Percentiles rank a stretch among this genome's conserved stretches.
These are phyloP conservation scores for Boletus hoseneyae DNA, from an alignment of 1,284 basidiomycete species.

Conservation along the genomic window DNA sequence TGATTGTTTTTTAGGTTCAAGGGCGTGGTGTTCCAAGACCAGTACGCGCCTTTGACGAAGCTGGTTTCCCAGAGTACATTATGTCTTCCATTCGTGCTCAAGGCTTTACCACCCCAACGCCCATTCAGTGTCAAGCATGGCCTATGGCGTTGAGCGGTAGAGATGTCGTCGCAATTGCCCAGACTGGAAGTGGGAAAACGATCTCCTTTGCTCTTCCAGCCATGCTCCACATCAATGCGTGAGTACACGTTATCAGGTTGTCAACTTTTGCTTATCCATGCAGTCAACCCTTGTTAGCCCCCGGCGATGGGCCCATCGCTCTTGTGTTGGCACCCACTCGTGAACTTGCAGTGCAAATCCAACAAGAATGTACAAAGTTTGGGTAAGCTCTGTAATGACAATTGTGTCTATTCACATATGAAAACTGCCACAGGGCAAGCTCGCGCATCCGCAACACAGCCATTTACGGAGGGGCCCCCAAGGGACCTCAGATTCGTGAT, in stretches of 20 bases:
- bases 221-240: slow-evolving; percentile 99
- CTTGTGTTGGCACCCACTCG: slow-evolving; percentile 96
- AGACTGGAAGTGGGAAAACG: slow-evolving; percentile 96
- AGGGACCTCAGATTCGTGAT: slow-evolving; percentile 97
- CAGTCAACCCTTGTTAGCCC: slow-evolving; percentile 87
- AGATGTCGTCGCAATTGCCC: slow-evolving; percentile 95
- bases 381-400: slow-evolving; percentile 49
- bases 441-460: slow-evolving; percentile 98
- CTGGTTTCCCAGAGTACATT: slow-evolving; percentile 95
- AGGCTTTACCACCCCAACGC: slow-evolving; percentile 86
- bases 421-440: slow-evolving; percentile 58
- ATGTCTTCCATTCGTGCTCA: slow-evolving; percentile 91
- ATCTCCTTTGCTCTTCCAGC: slow-evolving; percentile 98
- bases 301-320: slow-evolving; percentile 96
- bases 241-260: slow-evolving; percentile 31
- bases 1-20: slow-evolving; percentile 60
- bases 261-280: slow-evolving; percentile 7
- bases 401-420: slow-evolving; percentile 3
- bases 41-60: slow-evolving; percentile 90
- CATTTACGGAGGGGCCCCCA: slow-evolving; percentile 98
- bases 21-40: slow-evolving; percentile 89
- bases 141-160: slow-evolving; percentile 94
- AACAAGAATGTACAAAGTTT: slow-evolving; percentile 98
- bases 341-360: slow-evolving; percentile 98
- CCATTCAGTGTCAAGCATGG: slow-evolving; percentile 99